These are phyloP conservation scores for Calonectria honghensis DNA, from an alignment of 2,329 filamentous ascomycete genomes.

Conservation along the genomic window DNA sequence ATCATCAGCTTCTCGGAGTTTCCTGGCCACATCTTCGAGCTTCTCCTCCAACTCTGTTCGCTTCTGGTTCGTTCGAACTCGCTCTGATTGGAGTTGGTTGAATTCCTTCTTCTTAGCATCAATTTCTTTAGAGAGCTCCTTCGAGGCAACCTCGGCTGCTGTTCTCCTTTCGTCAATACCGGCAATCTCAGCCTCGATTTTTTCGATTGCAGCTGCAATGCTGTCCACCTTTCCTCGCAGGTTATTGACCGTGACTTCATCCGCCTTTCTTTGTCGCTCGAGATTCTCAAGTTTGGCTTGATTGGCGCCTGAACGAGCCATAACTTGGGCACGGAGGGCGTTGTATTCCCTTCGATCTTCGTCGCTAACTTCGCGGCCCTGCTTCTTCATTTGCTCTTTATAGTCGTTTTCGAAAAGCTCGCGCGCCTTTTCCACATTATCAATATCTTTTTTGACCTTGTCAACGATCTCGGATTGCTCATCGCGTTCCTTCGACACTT, in stretches of 20 bases:
- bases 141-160: slow-evolving; percentile 76
- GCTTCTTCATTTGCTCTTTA: slow-evolving; percentile 87
- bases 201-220: slow-evolving; percentile 83
- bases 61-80: slow-evolving; percentile 86
- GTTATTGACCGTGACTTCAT: slow-evolving; percentile 92
- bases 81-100: slow-evolving; percentile 89
- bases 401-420: slow-evolving; percentile 92
- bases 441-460: slow-evolving; percentile 87
- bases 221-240: slow-evolving; percentile 91
- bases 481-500: slow-evolving; percentile 85
- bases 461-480: slow-evolving; percentile 80
- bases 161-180: slow-evolving; percentile 81
- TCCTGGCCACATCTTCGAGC: slow-evolving; percentile 85
- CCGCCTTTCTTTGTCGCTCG: slow-evolving; percentile 91
- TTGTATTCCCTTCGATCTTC: slow-evolving; percentile 94
- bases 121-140: slow-evolving; percentile 84
- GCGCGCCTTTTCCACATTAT: slow-evolving; percentile 91
- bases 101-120: slow-evolving; percentile 93
- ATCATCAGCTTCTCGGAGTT: slow-evolving; percentile 89
- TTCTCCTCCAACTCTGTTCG: slow-evolving; percentile 95
- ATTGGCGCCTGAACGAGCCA: slow-evolving; percentile 86
- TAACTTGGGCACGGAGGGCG: slow-evolving; percentile 87
- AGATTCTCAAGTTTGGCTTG: slow-evolving; percentile 90
- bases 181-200: slow-evolving; percentile 82
- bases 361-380: slow-evolving; percentile 90